Conservation (phyloP, 495 filamentous ascomycete species). For the Podospora tetraspora region DNA sequence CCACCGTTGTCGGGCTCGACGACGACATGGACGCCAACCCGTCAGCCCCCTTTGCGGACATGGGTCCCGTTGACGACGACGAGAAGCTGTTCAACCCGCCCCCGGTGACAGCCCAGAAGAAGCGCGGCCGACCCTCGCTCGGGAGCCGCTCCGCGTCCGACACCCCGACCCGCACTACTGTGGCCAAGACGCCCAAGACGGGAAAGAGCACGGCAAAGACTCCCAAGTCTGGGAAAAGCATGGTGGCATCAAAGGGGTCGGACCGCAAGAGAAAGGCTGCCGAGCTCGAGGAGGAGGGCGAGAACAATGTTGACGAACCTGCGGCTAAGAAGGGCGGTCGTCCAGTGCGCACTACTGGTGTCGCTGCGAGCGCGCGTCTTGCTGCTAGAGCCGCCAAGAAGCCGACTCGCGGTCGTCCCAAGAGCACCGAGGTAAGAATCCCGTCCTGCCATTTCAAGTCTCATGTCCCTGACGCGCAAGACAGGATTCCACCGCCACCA, state of each 20-base stretch:
- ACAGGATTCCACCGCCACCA: neutral
- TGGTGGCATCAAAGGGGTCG: constrained; percentile 22
- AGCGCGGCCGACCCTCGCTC: constrained; percentile 23
- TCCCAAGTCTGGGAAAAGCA: neutral
- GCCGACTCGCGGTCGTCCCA: constrained; percentile 20
- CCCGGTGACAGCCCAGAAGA: constrained; percentile 10
- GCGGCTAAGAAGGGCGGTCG: constrained; percentile 22
- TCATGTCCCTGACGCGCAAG: neutral
- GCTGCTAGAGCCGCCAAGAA: constrained; percentile 25
- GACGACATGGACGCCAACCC: constrained; percentile 4
- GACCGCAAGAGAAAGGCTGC: constrained; percentile 13
- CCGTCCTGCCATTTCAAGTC: constrained; percentile 10
- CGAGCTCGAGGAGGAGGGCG: neutral
- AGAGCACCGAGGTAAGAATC: neutral
- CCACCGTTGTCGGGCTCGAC: constrained; percentile 21
- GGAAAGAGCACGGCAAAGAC: constrained; percentile 15
- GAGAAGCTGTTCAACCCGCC: neutral
- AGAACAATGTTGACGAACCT: constrained; percentile 1
- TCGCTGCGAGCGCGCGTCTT: constrained; percentile 24
- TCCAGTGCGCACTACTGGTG: constrained; percentile 15
- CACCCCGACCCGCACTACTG: constrained; percentile 15
- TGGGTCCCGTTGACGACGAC: neutral
- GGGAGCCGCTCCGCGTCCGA: neutral
- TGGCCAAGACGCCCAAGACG: constrained; percentile 17
- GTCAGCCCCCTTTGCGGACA: constrained; percentile 7